These are phyloP conservation scores for Euphorbia schlechtendalii DNA, from an alignment of 441 rosid species.

Conservation along the genomic window DNA sequence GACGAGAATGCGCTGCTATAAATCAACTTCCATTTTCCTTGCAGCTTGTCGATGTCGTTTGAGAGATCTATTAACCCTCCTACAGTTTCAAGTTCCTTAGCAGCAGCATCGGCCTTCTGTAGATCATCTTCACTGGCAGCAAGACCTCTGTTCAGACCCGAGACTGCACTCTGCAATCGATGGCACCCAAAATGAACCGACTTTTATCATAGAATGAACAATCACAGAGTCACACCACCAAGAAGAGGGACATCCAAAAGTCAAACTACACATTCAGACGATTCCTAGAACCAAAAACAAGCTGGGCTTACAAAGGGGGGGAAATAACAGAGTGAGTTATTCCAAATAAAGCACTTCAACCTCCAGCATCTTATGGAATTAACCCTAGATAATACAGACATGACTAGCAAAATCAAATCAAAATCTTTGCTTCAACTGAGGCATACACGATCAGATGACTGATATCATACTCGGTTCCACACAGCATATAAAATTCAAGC, in stretches of 20 bases:
- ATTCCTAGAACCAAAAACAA: background rate
- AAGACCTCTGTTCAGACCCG: conserved; percentile 86
- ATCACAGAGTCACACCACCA: background rate
- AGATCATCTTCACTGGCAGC: conserved; percentile 62
- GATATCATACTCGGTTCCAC: too few relatives aligned
- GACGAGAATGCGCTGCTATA: conserved; percentile 93
- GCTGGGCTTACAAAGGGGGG: background rate
- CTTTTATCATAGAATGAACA: background rate
- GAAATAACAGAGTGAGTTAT: background rate
- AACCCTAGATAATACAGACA: background rate
- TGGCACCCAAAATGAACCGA: background rate
- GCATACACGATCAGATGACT: too few relatives aligned
- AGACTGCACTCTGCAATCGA: conserved; percentile 53
- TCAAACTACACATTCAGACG: background rate
- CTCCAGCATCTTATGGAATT: background rate
- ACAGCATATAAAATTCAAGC: background rate
- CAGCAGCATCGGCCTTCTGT: conserved; percentile 55
- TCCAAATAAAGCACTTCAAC: background rate
- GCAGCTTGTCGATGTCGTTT: conserved; percentile 48
- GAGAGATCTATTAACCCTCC: conserved; percentile 65
- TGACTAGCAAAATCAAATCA: background rate
- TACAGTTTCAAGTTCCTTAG: conserved; percentile 62
- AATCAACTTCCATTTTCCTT: conserved; percentile 83
- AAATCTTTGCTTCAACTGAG: background rate
- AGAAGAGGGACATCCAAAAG: background rate